Evolutionary conservation across 805 yeast species (phyloP).

Genomic region (Cyberlindnera amylophila): DNA sequence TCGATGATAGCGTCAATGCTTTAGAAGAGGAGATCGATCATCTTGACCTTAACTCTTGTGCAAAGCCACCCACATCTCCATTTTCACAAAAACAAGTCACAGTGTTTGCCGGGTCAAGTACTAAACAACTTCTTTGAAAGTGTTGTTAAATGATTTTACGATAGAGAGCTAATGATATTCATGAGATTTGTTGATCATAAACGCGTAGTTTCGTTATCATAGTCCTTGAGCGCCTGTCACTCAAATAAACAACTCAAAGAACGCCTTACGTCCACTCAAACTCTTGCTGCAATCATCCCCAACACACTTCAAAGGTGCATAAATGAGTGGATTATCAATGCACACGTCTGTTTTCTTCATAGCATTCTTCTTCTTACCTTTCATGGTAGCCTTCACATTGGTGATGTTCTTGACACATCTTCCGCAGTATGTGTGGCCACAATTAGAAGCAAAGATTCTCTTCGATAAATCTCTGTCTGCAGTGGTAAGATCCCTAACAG

Average conservation of each 20-base stretch:
- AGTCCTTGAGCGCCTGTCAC: not conserved
- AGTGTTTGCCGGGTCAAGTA: not conserved
- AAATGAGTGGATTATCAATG: slow-evolving; percentile 36
- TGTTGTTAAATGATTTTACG: not conserved
- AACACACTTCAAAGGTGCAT: slow-evolving; percentile 58
- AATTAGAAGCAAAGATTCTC: slow-evolving; percentile 59
- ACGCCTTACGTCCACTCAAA: slow-evolving; percentile 44
- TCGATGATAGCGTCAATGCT: slow-evolving; percentile 2
- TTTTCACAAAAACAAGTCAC: not conserved
- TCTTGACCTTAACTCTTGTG: not conserved
- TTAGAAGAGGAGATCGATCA: not conserved
- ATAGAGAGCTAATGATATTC: not conserved
- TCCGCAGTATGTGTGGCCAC: slow-evolving; percentile 90
- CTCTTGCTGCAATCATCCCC: slow-evolving; percentile 44
- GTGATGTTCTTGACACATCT: slow-evolving; percentile 71
- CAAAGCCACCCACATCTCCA: not conserved
- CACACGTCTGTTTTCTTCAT: slow-evolving; percentile 17
- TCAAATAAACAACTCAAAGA: slow-evolving; percentile 50
- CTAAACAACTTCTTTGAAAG: slow-evolving; percentile 1
- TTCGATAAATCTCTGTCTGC: slow-evolving; percentile 59
- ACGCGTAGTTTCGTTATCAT: not conserved
- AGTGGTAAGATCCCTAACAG: slow-evolving; percentile 43
- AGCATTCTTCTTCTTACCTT: slow-evolving; percentile 17
- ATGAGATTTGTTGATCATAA: not conserved
- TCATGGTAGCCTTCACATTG: slow-evolving; percentile 30